Evolutionary conservation across 75 land plant genomes (phyloP), one percentile per base, ranked within the genome.

Genomic region (Pinus albicaulis): DNA sequence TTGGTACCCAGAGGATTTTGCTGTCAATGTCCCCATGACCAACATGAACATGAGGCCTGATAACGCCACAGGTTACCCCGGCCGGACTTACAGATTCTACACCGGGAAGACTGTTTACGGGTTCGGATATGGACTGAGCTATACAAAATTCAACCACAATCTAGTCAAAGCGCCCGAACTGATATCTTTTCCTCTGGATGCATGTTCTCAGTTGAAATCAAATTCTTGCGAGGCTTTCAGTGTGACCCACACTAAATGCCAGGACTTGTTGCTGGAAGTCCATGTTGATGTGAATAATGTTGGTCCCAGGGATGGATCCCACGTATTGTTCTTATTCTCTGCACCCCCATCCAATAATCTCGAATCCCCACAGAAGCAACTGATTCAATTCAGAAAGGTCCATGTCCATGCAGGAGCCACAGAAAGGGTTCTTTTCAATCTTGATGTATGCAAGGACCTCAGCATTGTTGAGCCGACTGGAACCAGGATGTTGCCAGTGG

Each of bases 41-140:
- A 78, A 94, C 85, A 92, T 94, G 99, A 87, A 81, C 78, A 96
- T 96, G 99, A 83, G 98, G 66, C 90, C 99, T 11, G 79, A 94
- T 55, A 79, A 90, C 26, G 25, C 85, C 13, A 84, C 89, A 16
- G 98, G 93, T 7, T 96, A 89, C 79, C 99, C 99, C 3, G 99
- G 99, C 4, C 76, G 99, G 15, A 92, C 92, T 3, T 94, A 96
- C 79, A 82, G 98, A 23, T 96, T 96, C 86, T 95, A 95, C 85
- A 92, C 86, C 10, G 98, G 94, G 7, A 75, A 80, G 26, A 76
- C 84, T 0, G 74, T 98, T 26, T 98, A 78, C 63, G 11, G 57
- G 22, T 98, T 98, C 77, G 99, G 99, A 10, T 77, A 95, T 82
- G 99, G 99, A 26, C 78, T 95, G 74, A 95, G 98, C 79, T 98